These are phyloP conservation scores for Pseudopyricularia javanii DNA, from an alignment of 2,329 filamentous ascomycete species.

Conservation along the genomic window DNA sequence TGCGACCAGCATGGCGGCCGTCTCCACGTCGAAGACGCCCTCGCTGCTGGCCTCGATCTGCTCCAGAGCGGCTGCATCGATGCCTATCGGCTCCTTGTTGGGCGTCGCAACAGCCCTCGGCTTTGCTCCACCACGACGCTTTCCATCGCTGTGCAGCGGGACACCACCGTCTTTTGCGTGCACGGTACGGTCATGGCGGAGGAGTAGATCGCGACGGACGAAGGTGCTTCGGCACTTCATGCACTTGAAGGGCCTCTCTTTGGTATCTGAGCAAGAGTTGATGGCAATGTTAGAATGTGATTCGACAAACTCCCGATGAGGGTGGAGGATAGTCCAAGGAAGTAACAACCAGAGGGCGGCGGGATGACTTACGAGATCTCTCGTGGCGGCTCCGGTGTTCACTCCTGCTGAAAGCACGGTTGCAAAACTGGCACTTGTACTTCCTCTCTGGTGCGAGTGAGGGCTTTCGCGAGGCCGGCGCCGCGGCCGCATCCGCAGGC, in stretches of 20 bases:
- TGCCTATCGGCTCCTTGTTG: conserved; percentile 64
- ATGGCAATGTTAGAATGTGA: not conserved
- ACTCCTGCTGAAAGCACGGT: conserved; percentile 90
- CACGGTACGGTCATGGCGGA: conserved; percentile 95
- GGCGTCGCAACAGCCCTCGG: conserved; percentile 49
- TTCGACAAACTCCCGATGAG: not conserved
- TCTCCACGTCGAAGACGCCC: conserved; percentile 85
- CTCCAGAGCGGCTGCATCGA: conserved; percentile 79
- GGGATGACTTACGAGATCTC: conserved; percentile 74
- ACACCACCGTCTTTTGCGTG: conserved; percentile 96
- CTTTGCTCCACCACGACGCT: conserved; percentile 65
- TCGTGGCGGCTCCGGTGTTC: conserved; percentile 96
- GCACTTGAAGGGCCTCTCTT: conserved; percentile 98
- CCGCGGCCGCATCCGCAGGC: conserved; percentile 52
- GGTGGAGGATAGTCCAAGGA: conserved; percentile 7
- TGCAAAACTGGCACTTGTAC: conserved; percentile 99
- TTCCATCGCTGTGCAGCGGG: conserved; percentile 86
- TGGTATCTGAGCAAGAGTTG: conserved; percentile 66
- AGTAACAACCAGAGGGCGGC: conserved; percentile 3
- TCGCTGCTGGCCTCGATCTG: conserved; percentile 88
- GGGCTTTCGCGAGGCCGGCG: conserved; percentile 63
- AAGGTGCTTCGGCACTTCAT: conserved; percentile 97
- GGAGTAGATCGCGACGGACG: conserved; percentile 87
- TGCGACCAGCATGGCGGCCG: conserved; percentile 95
- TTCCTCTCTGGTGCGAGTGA: conserved; percentile 82